These are phyloP conservation scores for Acacia melanoxylon DNA, from an alignment of 306 rosid genomes.

Conservation along the genomic window DNA sequence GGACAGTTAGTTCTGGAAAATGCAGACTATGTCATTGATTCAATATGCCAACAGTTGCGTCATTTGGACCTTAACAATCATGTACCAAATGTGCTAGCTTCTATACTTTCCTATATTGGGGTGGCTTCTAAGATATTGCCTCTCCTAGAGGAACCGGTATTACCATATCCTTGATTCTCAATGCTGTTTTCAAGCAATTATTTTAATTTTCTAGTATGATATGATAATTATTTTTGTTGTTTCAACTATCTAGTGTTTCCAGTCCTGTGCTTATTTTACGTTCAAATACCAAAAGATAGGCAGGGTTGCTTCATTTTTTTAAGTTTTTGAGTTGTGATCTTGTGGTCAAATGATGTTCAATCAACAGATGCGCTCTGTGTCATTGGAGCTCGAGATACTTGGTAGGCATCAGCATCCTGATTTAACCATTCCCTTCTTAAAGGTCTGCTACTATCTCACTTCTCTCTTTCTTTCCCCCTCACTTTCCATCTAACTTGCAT, in stretches of 20 bases:
- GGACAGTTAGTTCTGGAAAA: constrained; percentile 74
- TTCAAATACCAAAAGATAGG: constrained; percentile 17
- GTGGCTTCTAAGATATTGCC: constrained; percentile 89
- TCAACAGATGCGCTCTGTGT: constrained; percentile 78
- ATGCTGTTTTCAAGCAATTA: constrained; percentile 20
- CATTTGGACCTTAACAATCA: constrained; percentile 84
- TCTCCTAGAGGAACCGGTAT: constrained; percentile 89
- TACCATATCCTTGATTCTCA: constrained; percentile 16
- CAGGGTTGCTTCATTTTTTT: constrained; percentile 5
- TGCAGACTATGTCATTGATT: constrained; percentile 95
- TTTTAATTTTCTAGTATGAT: constrained; percentile 9
- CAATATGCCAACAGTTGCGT: constrained; percentile 82
- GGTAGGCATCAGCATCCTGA: constrained; percentile 94
- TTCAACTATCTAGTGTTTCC: constrained; percentile 3
- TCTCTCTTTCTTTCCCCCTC: neutral
- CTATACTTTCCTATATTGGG: constrained; percentile 87
- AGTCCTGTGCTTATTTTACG: neutral
- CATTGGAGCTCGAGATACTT: constrained; percentile 90
- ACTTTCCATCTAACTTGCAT: neutral
- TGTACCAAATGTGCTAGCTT: constrained; percentile 84
- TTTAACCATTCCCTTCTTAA: constrained; percentile 76
- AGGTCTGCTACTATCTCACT: constrained; percentile 49
- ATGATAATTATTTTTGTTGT: constrained; percentile 17
- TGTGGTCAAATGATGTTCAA: constrained; percentile 31
- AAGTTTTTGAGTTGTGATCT: constrained; percentile 25